Evolutionary conservation across 2,329 filamentous ascomycete species (phyloP), one percentile per base, ranked within the genome.

Genomic region (Ceratocystis cubensis): DNA sequence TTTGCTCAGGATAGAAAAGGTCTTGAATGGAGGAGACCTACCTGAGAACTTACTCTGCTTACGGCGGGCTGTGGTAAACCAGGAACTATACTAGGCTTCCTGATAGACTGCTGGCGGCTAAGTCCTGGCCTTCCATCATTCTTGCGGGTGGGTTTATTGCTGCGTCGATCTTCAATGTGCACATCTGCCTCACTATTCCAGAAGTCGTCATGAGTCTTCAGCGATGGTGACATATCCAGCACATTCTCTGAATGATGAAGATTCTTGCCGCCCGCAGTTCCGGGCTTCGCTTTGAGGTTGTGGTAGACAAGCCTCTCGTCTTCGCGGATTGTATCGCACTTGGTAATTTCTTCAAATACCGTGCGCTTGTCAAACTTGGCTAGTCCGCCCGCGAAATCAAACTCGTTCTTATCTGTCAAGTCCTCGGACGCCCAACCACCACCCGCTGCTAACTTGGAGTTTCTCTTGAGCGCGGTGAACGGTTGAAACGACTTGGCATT

Each of bases 381-480:
- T 41, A 97, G 80, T 70, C 91, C 91, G 65, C 85, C 86, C 71
- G 89, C 87, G 72, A 97, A 97, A 75, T 97, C 93, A 71, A 97
- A 97, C 69, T 97, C 94, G 10, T 89, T 90, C 73, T 95, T 93
- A 76, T 97, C 94, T 0, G 91, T 96, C 25, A 93, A 92, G 72
- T 97, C 93, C 73, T 96, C 94, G 0, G 93, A 96, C 3, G 90
- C 91, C 92, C 93, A 97, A 2, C 91, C 93, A 56, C 90, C 83
- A 7, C 56, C 45, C 20, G n/a, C 56, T 5, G 56, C 37, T 17
- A 63, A 25, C 57, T 65, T 57, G 5, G 63, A 63, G 28, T 64
- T 61, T 74, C 74, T 87, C 78, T 82, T 91, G 1, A 87, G 73
- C 0, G 81, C 81, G 56, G 79, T 77, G 71, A 83, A 87, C 0